phyloP scores from a whole-genome alignment of 768 basidiomycete species.

The Tulasnella sp. region DNA sequence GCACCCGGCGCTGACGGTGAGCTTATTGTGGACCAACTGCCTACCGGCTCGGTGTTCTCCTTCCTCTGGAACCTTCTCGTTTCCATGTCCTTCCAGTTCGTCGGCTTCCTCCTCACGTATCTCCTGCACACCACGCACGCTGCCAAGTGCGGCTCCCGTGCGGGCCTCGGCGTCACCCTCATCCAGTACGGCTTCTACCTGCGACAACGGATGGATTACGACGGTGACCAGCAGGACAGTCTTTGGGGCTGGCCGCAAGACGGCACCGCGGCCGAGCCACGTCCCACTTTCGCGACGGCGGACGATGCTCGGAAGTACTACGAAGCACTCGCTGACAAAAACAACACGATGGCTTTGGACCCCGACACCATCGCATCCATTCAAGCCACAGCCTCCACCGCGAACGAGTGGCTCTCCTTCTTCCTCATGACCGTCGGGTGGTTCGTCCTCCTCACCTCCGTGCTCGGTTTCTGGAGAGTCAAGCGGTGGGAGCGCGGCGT shows the following conservation, averaged over 20 bases:
- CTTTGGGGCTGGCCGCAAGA: conserved; percentile 17
- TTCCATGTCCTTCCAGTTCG: conserved; percentile 95
- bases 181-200: conserved; percentile 89
- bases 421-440: conserved; percentile 90
- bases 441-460: conserved; percentile 83
- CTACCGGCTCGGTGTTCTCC: conserved; percentile 79
- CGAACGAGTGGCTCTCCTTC: conserved; percentile 88
- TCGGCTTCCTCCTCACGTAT: conserved; percentile 89
- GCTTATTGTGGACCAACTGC: conserved; percentile 90
- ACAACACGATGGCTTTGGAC: conserved; percentile 24
- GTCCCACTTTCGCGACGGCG: conserved; percentile 29
- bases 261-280: conserved; percentile 23
- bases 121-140: conserved; percentile 84
- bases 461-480: conserved; percentile 77
- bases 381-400: conserved; percentile 36
- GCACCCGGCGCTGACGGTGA: conserved; percentile 58
- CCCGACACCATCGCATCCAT: neutral
- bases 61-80: conserved; percentile 77
- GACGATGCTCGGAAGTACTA: conserved; percentile 30
- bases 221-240: conserved; percentile 23
- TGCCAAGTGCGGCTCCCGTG: conserved; percentile 87
- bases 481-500: conserved; percentile 80
- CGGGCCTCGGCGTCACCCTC: conserved; percentile 90
- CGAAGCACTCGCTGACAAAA: conserved; percentile 15
- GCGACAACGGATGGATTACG: conserved; percentile 37